Conservation (phyloP, 768 basidiomycete species). For the Butyriboletus loyo region DNA sequence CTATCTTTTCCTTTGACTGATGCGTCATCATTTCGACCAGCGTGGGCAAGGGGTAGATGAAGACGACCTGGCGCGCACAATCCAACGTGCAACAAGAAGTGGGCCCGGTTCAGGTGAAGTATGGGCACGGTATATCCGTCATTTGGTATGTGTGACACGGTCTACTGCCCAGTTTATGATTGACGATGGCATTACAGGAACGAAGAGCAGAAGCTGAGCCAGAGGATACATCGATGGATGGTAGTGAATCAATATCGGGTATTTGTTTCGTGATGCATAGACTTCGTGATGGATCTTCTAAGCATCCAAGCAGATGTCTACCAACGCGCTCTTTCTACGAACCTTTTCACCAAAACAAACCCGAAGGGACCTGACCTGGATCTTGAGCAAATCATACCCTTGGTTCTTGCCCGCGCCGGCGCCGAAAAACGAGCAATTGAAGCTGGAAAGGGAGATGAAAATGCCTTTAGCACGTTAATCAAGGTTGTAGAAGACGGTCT, state of each 20-base stretch:
- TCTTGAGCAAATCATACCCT: slow-evolving; percentile 60
- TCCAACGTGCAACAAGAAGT: slow-evolving; percentile 64
- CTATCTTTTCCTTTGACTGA: not conserved
- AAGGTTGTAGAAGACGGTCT: slow-evolving; percentile 63
- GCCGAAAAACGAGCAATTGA: slow-evolving; percentile 59
- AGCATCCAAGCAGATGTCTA: slow-evolving; percentile 47
- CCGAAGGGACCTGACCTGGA: slow-evolving; percentile 35
- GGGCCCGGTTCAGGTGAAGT: slow-evolving; percentile 74
- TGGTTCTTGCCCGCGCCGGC: slow-evolving; percentile 63
- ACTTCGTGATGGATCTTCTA: slow-evolving; percentile 1
- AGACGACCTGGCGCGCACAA: slow-evolving; percentile 40
- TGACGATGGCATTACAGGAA: slow-evolving; percentile 17
- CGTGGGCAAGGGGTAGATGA: slow-evolving; percentile 40
- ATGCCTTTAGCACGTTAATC: slow-evolving; percentile 51
- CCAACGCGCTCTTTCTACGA: slow-evolving; percentile 51
- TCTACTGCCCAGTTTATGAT: not conserved
- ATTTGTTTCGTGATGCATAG: not conserved
- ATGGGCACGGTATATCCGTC: slow-evolving; percentile 75
- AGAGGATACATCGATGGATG: slow-evolving; percentile 20
- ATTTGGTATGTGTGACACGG: slow-evolving; percentile 46
- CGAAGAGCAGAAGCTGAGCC: slow-evolving; percentile 5
- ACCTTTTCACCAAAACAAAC: slow-evolving; percentile 42
- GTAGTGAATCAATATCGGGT: slow-evolving; percentile 28
- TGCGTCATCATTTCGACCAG: not conserved
- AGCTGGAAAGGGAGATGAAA: slow-evolving; percentile 46